Evolutionary conservation across 1,139 yeast genomes (phyloP), one percentile per base, ranked within the genome.

Genomic region (Spathaspora jeffriesii): DNA sequence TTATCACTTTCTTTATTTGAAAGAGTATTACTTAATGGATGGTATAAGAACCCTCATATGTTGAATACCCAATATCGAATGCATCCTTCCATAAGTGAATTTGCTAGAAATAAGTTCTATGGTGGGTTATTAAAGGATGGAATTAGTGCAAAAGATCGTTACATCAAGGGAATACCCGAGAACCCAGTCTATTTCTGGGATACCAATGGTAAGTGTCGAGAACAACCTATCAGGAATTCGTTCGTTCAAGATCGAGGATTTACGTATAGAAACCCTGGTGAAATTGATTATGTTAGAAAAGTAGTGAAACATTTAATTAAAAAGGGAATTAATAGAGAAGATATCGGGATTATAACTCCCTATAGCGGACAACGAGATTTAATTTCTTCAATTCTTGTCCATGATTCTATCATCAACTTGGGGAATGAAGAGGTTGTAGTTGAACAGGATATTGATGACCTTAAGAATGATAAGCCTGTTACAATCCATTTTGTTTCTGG

Each of bases 161-260:
- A 77, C 17, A 65, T 85, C 27, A 60, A 70, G 7, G 69, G 78
- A 22, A 85, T 87, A 23, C 70, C 74, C 34, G 86, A 83, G 44
- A 76, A 76, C 3, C 97, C 97, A 17, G 89, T 90, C 96, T 88
- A 91, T 95, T 89, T 92, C 59, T 91, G 97, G 97, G 87, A 91
- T 2, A 86, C 86, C 56, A 82, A 84, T 60, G 97, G 97, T 36
- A 82, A 87, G 53, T 97, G 92, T 68, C 97, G 92, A 65, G 82
- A 92, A 45, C 84, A 95, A 36, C 81, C 84, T 0, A 79, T 84
- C 56, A 97, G 97, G 47, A 85, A 87, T 14, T 88, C 96, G n/a
- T 91, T 76, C 59, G 71, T 92, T 56, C n/a, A n/a, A n/a, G n/a
- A n/a, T n/a, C n/a, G n/a, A n/a, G n/a, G n/a, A n/a, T n/a, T n/a